Evolutionary conservation across 108 stramenopile species (phyloP).

Genomic region (Cyclotella choctawhatcheeana): DNA sequence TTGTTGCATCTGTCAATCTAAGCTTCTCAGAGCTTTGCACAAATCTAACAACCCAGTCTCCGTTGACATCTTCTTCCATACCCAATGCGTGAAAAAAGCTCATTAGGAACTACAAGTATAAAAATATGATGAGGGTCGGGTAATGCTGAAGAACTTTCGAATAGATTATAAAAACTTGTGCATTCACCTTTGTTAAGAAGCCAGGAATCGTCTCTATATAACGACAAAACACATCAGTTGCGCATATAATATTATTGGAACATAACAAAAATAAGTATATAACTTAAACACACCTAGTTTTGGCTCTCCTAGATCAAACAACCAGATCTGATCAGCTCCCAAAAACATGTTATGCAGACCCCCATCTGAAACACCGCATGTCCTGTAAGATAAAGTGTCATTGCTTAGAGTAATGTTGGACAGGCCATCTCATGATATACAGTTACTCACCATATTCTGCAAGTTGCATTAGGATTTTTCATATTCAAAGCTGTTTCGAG

Average conservation of each 20-base stretch:
- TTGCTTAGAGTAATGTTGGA: neutral
- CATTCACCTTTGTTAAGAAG: conserved; percentile 62
- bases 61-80: conserved; percentile 75
- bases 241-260: no score
- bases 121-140: conserved; percentile 46
- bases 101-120: conserved; percentile 67
- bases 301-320: conserved; percentile 82
- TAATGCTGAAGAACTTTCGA: neutral
- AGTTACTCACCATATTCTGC: conserved; percentile 57
- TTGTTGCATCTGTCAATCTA: conserved; percentile 56
- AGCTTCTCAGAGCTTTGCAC: conserved; percentile 51
- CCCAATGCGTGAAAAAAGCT: conserved; percentile 79
- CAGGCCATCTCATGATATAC: neutral
- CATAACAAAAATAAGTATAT: no score
- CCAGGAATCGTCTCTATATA: conserved; percentile 75
- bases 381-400: conserved; percentile 27
- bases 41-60: conserved; percentile 76
- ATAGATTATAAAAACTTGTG: neutral
- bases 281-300: no score
- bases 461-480: conserved; percentile 52
- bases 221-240: no score
- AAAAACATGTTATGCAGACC: conserved; percentile 84
- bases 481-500: conserved; percentile 34
- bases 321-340: conserved; percentile 56
- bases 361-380: conserved; percentile 79